These are phyloP conservation scores for Apophysomyces ossiformis DNA, from an alignment of 371 early-diverging fungal species.

Conservation along the genomic window DNA sequence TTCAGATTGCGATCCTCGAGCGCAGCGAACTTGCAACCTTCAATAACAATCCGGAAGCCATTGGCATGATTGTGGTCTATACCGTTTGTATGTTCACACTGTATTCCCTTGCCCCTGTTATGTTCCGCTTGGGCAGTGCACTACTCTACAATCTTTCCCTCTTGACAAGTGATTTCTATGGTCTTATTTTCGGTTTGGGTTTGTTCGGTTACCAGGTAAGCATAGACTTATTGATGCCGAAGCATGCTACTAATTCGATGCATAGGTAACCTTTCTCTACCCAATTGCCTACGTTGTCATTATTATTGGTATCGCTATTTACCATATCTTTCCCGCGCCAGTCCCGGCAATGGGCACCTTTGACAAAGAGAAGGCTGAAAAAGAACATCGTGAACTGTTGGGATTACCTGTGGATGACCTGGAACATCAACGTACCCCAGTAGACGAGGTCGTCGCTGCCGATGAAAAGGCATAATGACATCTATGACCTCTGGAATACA, in stretches of 20 bases:
- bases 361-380: slow-evolving; percentile 22
- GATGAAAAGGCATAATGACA: background rate
- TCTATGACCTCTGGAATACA: background rate
- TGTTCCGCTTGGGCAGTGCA: slow-evolving; percentile 72
- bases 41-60: slow-evolving; percentile 33
- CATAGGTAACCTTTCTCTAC: slow-evolving; percentile 58
- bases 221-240: background rate
- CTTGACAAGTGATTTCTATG: slow-evolving; percentile 80
- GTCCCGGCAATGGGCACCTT: slow-evolving; percentile 37
- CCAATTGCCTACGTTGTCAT: slow-evolving; percentile 69
- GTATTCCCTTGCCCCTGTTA: slow-evolving; percentile 69
- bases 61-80: slow-evolving; percentile 66
- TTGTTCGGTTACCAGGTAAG: slow-evolving; percentile 62
- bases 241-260: background rate
- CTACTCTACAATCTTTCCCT: slow-evolving; percentile 80
- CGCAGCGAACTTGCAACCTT: slow-evolving; percentile 44
- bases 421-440: slow-evolving; percentile 12
- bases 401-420: slow-evolving; percentile 21
- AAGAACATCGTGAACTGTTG: slow-evolving; percentile 17
- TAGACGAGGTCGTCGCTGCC: background rate
- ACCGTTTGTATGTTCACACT: slow-evolving; percentile 69
- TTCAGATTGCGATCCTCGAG: slow-evolving; percentile 72
- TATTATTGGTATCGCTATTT: slow-evolving; percentile 65
- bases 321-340: slow-evolving; percentile 60
- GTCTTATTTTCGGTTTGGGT: slow-evolving; percentile 70